phyloP scores from a whole-genome alignment of 768 basidiomycete species.

The Lactarius vividus region DNA sequence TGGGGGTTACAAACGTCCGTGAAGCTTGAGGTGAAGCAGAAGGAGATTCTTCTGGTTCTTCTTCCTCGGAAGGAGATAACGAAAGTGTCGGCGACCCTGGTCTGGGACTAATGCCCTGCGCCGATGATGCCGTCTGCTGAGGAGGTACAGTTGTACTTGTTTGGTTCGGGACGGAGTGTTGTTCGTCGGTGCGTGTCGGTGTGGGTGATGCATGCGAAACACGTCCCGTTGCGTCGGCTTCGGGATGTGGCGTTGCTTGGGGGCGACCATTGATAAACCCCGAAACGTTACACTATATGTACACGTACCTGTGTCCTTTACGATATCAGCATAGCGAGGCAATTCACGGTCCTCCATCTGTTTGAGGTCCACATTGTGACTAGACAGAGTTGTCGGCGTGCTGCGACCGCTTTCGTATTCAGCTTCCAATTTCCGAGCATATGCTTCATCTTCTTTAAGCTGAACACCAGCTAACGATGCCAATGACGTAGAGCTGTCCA shows the following conservation, averaged over 20 bases:
- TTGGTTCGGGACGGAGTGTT: neutral
- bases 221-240: neutral
- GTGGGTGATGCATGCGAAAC: neutral
- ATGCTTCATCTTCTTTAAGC: constrained; percentile 42
- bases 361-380: neutral
- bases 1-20: constrained; percentile 14
- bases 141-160: neutral
- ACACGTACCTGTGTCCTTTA: constrained; percentile 4
- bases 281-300: neutral
- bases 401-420: constrained; percentile 38
- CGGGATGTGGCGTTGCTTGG: neutral
- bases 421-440: constrained; percentile 40
- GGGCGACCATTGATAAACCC: neutral
- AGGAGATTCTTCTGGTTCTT: neutral
- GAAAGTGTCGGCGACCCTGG: neutral
- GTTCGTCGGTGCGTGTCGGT: neutral
- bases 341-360: neutral
- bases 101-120: constrained; percentile 12
- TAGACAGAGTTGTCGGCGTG: neutral
- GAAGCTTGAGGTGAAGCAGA: neutral
- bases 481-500: neutral
- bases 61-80: constrained; percentile 12
- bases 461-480: constrained; percentile 11
- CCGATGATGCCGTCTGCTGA: constrained; percentile 2
- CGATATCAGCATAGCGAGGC: constrained; percentile 6